Evolutionary conservation across 768 basidiomycete species (phyloP).

Genomic region (Rhizopogon sp.): DNA sequence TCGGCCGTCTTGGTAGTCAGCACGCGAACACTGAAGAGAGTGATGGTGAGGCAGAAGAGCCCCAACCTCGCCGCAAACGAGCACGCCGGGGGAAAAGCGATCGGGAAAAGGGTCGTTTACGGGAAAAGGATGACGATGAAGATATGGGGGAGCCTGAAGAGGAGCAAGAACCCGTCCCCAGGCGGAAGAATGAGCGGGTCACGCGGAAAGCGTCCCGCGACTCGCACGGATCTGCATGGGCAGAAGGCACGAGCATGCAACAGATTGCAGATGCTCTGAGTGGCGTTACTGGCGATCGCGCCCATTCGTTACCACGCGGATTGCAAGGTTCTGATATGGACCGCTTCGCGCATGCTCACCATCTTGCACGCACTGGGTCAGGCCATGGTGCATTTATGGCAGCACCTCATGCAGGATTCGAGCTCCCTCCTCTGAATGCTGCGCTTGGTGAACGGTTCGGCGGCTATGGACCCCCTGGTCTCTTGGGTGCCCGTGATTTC

Average conservation of each 20-base stretch:
- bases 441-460: slow-evolving; percentile 33
- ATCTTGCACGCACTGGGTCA: slow-evolving; percentile 29
- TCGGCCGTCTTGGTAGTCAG: slow-evolving; percentile 49
- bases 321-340: slow-evolving; percentile 24
- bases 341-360: slow-evolving; percentile 25
- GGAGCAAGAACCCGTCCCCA: slow-evolving; percentile 10
- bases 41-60: slow-evolving; percentile 36
- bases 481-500: slow-evolving; percentile 27
- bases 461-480: slow-evolving; percentile 31
- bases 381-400: slow-evolving; percentile 31
- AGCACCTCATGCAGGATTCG: slow-evolving; percentile 45
- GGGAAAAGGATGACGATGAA: slow-evolving; percentile 40
- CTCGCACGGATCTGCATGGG: slow-evolving; percentile 27
- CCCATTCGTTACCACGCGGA: slow-evolving; percentile 27
- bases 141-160: slow-evolving; percentile 42
- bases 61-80: slow-evolving; percentile 57
- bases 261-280: slow-evolving; percentile 27
- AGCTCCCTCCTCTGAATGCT: slow-evolving; percentile 55
- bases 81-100: slow-evolving; percentile 35
- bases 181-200: slow-evolving; percentile 29
- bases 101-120: slow-evolving; percentile 31
- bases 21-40: slow-evolving; percentile 36
- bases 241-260: slow-evolving; percentile 31
- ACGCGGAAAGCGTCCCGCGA: slow-evolving; percentile 30
- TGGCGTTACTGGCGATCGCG: slow-evolving; percentile 20